These are phyloP conservation scores for Ensete ventricosum DNA, from an alignment of 176 grass and related monocot species.

Conservation along the genomic window DNA sequence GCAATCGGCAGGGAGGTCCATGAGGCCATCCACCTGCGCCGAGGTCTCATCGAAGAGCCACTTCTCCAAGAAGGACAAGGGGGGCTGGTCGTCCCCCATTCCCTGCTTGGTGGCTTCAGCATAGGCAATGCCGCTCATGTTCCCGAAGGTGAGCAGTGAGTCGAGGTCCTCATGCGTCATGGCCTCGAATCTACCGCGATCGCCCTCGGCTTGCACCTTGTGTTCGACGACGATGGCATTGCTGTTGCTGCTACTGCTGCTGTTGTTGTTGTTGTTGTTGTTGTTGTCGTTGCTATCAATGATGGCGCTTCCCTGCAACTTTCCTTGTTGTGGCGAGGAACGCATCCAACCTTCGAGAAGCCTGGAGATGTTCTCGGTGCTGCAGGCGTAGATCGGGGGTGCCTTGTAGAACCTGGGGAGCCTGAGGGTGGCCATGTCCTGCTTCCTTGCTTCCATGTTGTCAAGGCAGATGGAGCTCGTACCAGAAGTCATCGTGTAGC, in stretches of 20 bases:
- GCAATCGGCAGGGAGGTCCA: neutral
- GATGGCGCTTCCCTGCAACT: neutral
- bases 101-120: neutral
- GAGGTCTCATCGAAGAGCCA: slow-evolving; percentile 3
- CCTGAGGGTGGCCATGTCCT: neutral
- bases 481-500: neutral
- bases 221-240: neutral
- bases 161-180: neutral
- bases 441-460: neutral
- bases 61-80: slow-evolving; percentile 6
- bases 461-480: neutral
- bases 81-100: neutral
- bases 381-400: neutral
- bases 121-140: neutral
- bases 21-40: neutral
- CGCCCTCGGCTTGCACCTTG: neutral
- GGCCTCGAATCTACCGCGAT: no score
- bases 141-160: slow-evolving; percentile 1
- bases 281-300: neutral
- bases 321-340: neutral
- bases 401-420: neutral
- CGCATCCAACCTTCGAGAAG: neutral
- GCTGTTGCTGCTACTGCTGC: no score
- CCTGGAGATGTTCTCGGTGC: slow-evolving; percentile 1
- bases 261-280: neutral